These are phyloP conservation scores for Elongisporangium anandrum DNA, from an alignment of 352 stramenopile species.

Conservation along the genomic window DNA sequence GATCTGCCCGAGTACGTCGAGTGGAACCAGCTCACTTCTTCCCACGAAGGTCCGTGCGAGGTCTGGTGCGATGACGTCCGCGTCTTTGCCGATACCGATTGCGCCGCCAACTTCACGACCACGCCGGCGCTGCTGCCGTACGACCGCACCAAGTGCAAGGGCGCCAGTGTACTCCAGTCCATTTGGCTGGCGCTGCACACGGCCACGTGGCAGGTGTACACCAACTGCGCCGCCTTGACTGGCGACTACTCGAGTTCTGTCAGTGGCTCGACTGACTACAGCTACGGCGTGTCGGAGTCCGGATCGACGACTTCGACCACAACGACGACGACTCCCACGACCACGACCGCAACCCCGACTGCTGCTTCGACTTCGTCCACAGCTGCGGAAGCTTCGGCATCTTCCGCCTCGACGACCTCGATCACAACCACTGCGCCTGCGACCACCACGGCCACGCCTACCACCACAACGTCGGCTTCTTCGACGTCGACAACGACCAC, in stretches of 20 bases:
- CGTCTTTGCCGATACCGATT: slow-evolving; percentile 37
- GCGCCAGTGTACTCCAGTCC: slow-evolving; percentile 23
- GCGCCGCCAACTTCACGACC: slow-evolving; percentile 23
- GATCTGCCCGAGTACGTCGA: slow-evolving; percentile 19
- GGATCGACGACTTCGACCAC: slow-evolving; percentile 9
- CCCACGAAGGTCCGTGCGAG: slow-evolving; percentile 39
- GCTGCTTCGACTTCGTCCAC: slow-evolving; percentile 11
- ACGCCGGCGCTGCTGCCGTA: slow-evolving; percentile 32
- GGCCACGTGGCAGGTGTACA: slow-evolving; percentile 46
- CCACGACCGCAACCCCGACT: slow-evolving; percentile 11
- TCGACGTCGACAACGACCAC: not conserved
- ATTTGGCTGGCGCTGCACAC: slow-evolving; percentile 47
- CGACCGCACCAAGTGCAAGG: slow-evolving; percentile 28
- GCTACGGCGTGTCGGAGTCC: slow-evolving; percentile 19
- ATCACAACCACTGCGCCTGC: slow-evolving; percentile 3
- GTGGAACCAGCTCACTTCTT: slow-evolving; percentile 21
- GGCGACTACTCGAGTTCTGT: slow-evolving; percentile 16
- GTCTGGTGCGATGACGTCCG: slow-evolving; percentile 38
- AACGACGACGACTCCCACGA: slow-evolving; percentile 2
- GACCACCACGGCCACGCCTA: slow-evolving; percentile 7
- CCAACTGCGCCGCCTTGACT: slow-evolving; percentile 26
- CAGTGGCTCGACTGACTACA: slow-evolving; percentile 11
- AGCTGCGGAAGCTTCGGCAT: slow-evolving; percentile 6
- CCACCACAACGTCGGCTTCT: not conserved
- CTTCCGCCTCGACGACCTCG: slow-evolving; percentile 4